These are phyloP conservation scores for Thraustotheca clavata DNA, from an alignment of 352 stramenopile genomes.

Conservation along the genomic window DNA sequence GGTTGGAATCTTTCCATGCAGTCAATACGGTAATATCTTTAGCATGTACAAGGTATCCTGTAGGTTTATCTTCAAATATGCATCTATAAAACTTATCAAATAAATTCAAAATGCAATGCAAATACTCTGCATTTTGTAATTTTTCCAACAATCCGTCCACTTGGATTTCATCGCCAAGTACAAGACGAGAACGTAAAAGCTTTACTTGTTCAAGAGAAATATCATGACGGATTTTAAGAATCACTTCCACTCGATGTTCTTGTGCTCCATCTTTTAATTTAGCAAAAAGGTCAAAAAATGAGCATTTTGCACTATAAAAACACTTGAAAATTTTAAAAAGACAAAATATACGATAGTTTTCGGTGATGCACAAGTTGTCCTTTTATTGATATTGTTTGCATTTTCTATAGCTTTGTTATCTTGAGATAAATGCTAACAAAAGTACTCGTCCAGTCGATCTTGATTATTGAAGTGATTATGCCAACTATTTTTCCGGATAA, in stretches of 20 bases:
- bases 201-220: slow-evolving; percentile 58
- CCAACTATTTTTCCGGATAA: too few species aligned
- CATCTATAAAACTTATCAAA: not conserved
- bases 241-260: slow-evolving; percentile 37
- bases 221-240: slow-evolving; percentile 68
- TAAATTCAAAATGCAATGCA: too few species aligned
- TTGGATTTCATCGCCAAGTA: slow-evolving; percentile 55
- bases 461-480: too few species aligned
- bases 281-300: not conserved
- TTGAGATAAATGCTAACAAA: too few species aligned
- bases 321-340: not conserved
- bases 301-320: not conserved
- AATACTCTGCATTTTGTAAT: slow-evolving; percentile 1
- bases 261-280: too few species aligned
- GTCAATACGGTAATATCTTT: slow-evolving; percentile 34
- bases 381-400: not conserved
- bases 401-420: too few species aligned
- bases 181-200: slow-evolving; percentile 43
- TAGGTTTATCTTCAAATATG: not conserved
- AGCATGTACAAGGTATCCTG: slow-evolving; percentile 38
- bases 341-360: not conserved
- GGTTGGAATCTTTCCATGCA: slow-evolving; percentile 49
- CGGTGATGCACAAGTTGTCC: not conserved
- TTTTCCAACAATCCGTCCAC: slow-evolving; percentile 51
- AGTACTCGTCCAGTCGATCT: too few species aligned